Evolutionary conservation across 129 eudicot genomes (phyloP), one percentile per base, ranked within the genome.

Genomic region (Pittosporum tobira): DNA sequence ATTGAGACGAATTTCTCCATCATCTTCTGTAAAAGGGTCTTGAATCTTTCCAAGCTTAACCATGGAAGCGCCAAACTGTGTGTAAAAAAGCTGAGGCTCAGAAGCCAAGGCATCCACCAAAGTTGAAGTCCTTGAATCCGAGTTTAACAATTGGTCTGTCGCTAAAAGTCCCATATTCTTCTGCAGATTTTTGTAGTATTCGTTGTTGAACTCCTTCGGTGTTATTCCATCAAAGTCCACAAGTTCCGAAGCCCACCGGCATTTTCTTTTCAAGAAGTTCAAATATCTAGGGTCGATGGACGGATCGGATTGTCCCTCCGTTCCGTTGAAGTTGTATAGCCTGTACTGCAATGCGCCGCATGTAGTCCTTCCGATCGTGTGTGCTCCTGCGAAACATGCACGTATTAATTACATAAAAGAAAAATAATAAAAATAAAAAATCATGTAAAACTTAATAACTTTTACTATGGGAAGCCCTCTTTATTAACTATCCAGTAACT

Each of bases 331-430:
- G 71, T 88, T 59, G 76, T 72, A 81, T 24, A 88, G 62, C 63
- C 97, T 75, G 60, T 79, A 10, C 61, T 88, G 87, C 19, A 88
- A 11, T 5, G 88, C 56, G 28, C 71, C 94, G 57, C 97, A 88
- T 30, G 83, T 72, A 56, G 72, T 68, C 77, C 88, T 84, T 59
- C 97, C 97, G 12, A 88, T 79, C 2, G 95, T 88, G 62, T 88
- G 97, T 0, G 95, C 88, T 16, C 96, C 94, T 85, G 28, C 48
- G 70, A n/a, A 26, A 21, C 38, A 66, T 40, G 25, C 25, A 40
- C 2, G 13, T 29, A 3, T 21, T 3, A 20, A 30, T 5, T 30
- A 30, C 36, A 5, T 4, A 30, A 30, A 30, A n/a, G n/a, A n/a
- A n/a, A n/a, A n/a, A n/a, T n/a, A n/a, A n/a, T n/a, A n/a, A n/a